A percentile compares a stretch with the other conserved stretches of the same genome.
These are phyloP conservation scores for Populus trichocarpa DNA, from an alignment of 441 rosid species.

Conservation along the genomic window DNA sequence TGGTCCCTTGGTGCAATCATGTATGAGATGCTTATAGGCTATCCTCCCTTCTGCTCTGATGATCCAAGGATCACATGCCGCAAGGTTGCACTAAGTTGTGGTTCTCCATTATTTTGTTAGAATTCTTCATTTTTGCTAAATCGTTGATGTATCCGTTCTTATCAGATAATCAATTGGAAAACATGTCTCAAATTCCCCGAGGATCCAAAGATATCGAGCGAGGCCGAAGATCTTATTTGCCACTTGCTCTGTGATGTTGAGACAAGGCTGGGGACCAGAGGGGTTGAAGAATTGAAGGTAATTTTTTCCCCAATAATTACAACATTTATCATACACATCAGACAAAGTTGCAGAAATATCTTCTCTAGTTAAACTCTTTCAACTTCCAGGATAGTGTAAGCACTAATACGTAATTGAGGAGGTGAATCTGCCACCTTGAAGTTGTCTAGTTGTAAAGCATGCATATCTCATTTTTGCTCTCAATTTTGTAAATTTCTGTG, in stretches of 20 bases:
- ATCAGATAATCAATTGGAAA: constrained; percentile 85
- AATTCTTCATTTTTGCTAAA: constrained; percentile 20
- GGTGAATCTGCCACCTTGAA: constrained; percentile 3
- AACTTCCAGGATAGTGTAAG: neutral
- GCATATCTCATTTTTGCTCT: neutral
- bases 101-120: constrained; percentile 16
- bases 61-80: constrained; percentile 92
- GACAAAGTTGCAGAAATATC: constrained; percentile 8
- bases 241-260: constrained; percentile 93
- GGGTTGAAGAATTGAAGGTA: constrained; percentile 90
- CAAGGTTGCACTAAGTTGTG: constrained; percentile 50
- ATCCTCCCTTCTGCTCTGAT: constrained; percentile 94
- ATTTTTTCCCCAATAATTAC: constrained; percentile 11
- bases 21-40: constrained; percentile 92
- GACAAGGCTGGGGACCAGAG: constrained; percentile 81
- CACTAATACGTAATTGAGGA: neutral
- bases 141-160: constrained; percentile 17
- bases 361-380: constrained; percentile 4
- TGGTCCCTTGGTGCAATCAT: constrained; percentile 96
- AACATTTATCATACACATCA: neutral
- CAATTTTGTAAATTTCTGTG: neutral
- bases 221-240: constrained; percentile 83
- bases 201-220: constrained; percentile 77
- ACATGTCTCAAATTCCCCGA: constrained; percentile 95
- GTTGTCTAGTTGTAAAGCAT: neutral